Conservation (phyloP, 2,329 filamentous ascomycete genomes). For the Scopulariopsis brevicaulis region DNA sequence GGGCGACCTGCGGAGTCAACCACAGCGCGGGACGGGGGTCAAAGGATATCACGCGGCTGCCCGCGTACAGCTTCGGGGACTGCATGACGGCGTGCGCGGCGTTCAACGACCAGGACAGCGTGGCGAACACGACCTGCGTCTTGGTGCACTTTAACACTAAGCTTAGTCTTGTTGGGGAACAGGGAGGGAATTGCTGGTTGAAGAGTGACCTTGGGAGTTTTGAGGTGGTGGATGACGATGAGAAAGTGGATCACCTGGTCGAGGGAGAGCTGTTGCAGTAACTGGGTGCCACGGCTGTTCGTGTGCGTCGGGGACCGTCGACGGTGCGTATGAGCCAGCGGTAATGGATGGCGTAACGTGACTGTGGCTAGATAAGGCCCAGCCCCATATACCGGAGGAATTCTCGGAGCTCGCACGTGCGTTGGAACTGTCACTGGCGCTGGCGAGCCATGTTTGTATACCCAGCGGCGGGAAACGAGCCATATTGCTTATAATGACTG, state of each 20-base stretch:
- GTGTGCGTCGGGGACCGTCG: too few relatives aligned
- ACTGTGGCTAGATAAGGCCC: too few relatives aligned
- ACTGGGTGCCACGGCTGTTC: too few relatives aligned
- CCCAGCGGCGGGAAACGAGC: too few relatives aligned
- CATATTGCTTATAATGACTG: too few relatives aligned
- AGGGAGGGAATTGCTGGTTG: not conserved
- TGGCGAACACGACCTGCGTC: not conserved
- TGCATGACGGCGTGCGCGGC: not conserved
- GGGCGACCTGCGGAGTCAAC: not conserved
- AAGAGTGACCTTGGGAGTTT: not conserved
- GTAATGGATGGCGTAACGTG: too few relatives aligned
- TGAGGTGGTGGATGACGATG: not conserved
- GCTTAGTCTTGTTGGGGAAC: not conserved
- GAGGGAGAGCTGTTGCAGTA: not conserved
- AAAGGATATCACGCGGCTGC: not conserved
- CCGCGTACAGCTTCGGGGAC: constrained; percentile 6
- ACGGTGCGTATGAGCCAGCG: too few relatives aligned
- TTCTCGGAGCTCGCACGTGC: too few relatives aligned
- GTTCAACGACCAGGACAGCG: not conserved
- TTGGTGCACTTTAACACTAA: not conserved
- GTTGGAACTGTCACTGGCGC: too few relatives aligned
- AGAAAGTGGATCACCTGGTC: not conserved
- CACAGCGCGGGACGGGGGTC: not conserved
- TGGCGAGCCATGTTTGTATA: too few relatives aligned
- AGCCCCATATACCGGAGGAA: too few relatives aligned